phyloP scores from a whole-genome alignment of 2,329 filamentous ascomycete genomes.

The Epichloe sylvatica region DNA sequence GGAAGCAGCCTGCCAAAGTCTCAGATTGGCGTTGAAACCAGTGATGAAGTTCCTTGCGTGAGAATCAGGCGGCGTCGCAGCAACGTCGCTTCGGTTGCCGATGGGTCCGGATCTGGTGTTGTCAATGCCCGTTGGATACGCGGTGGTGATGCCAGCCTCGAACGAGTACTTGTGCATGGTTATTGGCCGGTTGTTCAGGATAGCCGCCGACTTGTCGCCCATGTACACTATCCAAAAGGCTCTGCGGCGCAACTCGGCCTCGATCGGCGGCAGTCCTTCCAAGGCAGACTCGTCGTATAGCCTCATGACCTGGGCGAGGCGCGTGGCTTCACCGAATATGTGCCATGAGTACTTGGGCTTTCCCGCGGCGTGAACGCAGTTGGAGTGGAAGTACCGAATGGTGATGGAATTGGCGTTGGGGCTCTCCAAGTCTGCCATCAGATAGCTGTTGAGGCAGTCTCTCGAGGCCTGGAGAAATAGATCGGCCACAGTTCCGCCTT shows the following conservation, averaged over 20 bases:
- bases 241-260: constrained; percentile 24
- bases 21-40: constrained; percentile 29
- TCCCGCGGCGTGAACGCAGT: constrained; percentile 28
- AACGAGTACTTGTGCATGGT: constrained; percentile 30
- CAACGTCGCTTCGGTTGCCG: constrained; percentile 6
- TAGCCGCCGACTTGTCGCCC: constrained; percentile 26
- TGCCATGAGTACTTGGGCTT: constrained; percentile 31
- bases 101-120: constrained; percentile 10
- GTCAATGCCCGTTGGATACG: constrained; percentile 20
- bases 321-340: constrained; percentile 29
- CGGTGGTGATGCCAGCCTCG: constrained; percentile 24
- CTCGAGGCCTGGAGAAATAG: constrained; percentile 26
- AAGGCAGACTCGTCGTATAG: constrained; percentile 26
- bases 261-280: constrained; percentile 20
- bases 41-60: constrained; percentile 18
- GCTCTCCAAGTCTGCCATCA: constrained; percentile 27
- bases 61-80: constrained; percentile 6
- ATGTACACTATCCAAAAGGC: constrained; percentile 27
- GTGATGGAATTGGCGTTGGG: constrained; percentile 28
- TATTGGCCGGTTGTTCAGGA: constrained; percentile 27
- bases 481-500: constrained; percentile 23
- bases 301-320: constrained; percentile 28
- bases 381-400: constrained; percentile 32
- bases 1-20: constrained; percentile 26
- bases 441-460: constrained; percentile 22